Percentiles rank a stretch among this genome's conserved stretches.
Evolutionary conservation across 2,329 filamentous ascomycete genomes (phyloP).

Genomic region (Ceratocystis eucalypticola): DNA sequence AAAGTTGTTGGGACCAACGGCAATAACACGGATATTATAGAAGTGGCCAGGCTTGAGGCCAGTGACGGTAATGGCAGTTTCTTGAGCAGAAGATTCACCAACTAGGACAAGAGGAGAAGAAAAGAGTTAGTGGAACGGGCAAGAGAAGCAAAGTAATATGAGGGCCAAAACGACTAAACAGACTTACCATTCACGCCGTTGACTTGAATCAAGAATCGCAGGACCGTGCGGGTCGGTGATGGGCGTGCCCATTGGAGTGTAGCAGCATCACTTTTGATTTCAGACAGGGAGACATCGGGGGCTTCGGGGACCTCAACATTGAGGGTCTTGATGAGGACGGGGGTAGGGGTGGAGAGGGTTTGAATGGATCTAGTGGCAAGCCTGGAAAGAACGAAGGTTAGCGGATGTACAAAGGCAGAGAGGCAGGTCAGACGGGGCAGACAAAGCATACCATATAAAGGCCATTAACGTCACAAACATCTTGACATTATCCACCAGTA

Average conservation of each 20-base stretch:
- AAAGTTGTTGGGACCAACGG: conserved; percentile 83
- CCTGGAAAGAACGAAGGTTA: conserved; percentile 36
- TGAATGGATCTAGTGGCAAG: conserved; percentile 74
- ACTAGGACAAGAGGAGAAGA: conserved; percentile 35
- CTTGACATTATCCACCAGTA: conserved; percentile 19
- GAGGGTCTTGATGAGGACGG: conserved; percentile 78
- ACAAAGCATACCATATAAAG: conserved; percentile 18
- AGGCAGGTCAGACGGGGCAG: neutral
- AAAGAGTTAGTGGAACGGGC: neutral
- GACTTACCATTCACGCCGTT: conserved; percentile 76
- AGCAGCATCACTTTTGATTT: conserved; percentile 74
- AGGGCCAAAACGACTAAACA: too few relatives aligned
- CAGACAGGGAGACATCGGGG: conserved; percentile 79
- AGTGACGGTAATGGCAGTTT: conserved; percentile 69
- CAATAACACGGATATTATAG: conserved; percentile 87
- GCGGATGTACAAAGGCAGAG: neutral
- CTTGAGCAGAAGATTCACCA: conserved; percentile 64
- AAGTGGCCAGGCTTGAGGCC: conserved; percentile 76
- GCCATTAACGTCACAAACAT: conserved; percentile 19
- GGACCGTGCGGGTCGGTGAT: conserved; percentile 49
- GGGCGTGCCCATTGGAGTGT: conserved; percentile 83
- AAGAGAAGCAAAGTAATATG: neutral
- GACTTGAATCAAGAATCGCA: conserved; percentile 83
- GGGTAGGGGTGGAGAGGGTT: conserved; percentile 80
- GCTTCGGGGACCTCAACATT: conserved; percentile 87